These are phyloP conservation scores for Brassica incana DNA, from an alignment of 345 rosid genomes.

Conservation along the genomic window DNA sequence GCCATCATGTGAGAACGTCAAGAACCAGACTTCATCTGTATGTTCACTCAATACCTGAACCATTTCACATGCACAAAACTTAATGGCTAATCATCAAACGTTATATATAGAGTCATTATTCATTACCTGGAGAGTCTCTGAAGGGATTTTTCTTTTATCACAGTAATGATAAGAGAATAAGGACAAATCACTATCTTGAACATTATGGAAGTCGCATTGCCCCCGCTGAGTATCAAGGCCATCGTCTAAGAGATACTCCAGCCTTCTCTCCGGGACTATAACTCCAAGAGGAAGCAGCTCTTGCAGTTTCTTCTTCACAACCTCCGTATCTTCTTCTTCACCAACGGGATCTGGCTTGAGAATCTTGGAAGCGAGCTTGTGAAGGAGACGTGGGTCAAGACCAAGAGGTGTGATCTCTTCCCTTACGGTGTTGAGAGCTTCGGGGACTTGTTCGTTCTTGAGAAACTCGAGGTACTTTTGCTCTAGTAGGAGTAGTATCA, in stretches of 20 bases:
- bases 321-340: not conserved
- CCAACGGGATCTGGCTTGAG: not conserved
- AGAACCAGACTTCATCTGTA: constrained; percentile 61
- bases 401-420: not conserved
- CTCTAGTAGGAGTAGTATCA: not conserved
- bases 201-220: constrained; percentile 46
- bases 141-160: constrained; percentile 49
- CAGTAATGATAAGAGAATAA: constrained; percentile 49
- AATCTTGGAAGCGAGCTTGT: not conserved
- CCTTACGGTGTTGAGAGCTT: not conserved
- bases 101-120: not conserved
- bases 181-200: constrained; percentile 48
- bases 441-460: not conserved
- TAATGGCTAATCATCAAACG: not conserved
- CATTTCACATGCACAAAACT: constrained; percentile 25
- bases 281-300: constrained; percentile 20
- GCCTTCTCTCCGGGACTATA: constrained; percentile 46
- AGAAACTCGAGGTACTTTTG: not conserved
- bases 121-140: constrained; percentile 53
- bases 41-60: constrained; percentile 52
- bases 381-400: not conserved
- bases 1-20: constrained; percentile 62
- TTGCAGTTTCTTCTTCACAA: not conserved
- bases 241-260: constrained; percentile 59
- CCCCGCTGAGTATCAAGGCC: constrained; percentile 32